Conservation (phyloP, 2,329 filamentous ascomycete species). For the Aspergillus caelatus region DNA sequence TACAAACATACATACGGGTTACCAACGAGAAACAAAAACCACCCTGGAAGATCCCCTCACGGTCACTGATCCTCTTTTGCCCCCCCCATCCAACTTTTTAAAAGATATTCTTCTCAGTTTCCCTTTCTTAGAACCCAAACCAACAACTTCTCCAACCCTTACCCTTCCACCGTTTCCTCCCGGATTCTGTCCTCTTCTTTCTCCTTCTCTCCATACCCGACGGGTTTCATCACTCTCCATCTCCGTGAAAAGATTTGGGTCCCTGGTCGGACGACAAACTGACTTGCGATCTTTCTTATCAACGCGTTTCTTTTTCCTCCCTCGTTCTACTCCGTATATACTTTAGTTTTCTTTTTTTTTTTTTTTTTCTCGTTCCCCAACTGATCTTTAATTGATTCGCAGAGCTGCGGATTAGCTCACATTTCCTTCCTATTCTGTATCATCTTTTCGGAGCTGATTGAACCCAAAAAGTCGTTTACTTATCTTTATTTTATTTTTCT, state of each 20-base stretch:
- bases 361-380: background rate
- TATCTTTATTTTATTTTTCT: background rate
- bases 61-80: background rate
- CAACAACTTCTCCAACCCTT: conserved; percentile 5
- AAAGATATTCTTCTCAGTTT: background rate
- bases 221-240: background rate
- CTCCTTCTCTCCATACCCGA: conserved; percentile 9
- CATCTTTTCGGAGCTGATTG: too few species aligned
- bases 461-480: too few species aligned
- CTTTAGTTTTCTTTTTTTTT: conserved; percentile 14
- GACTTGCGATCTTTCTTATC: background rate
- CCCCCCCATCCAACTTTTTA: background rate
- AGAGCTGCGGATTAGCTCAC: background rate
- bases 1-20: background rate
- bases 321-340: background rate
- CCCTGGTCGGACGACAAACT: conserved; percentile 10
- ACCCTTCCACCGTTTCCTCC: conserved; percentile 12
- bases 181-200: conserved; percentile 16
- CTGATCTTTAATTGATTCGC: background rate
- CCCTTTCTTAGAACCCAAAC: background rate
- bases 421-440: background rate
- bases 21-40: background rate
- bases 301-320: conserved; percentile 11
- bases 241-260: conserved; percentile 8
- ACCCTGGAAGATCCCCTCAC: background rate